Evolutionary conservation across 2,329 filamentous ascomycete genomes (phyloP).

Genomic region (Fusarium begoniae): DNA sequence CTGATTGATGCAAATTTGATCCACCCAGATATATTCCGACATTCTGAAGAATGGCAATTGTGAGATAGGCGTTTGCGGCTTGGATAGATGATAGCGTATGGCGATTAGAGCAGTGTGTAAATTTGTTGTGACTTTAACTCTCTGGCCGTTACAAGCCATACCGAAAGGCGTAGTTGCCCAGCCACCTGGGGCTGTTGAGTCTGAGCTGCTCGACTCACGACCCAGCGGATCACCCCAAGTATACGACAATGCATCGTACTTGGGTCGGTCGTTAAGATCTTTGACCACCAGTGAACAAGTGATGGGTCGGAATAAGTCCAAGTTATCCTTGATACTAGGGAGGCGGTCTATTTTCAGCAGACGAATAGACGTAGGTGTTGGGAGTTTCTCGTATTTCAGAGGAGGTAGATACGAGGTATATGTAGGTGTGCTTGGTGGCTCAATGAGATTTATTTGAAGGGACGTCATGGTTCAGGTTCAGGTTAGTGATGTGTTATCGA

Average conservation of each 20-base stretch:
- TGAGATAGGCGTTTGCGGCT: too few species aligned
- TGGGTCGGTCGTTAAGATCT: fast-evolving
- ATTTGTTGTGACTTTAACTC: background rate
- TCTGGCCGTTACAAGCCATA: background rate
- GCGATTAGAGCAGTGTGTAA: background rate
- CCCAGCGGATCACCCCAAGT: background rate
- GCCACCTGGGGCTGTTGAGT: background rate
- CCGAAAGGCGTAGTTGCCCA: background rate
- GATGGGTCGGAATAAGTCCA: background rate
- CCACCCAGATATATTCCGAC: background rate
- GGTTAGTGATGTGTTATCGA: fast-evolving
- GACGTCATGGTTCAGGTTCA: fast-evolving
- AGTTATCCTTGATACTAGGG: background rate
- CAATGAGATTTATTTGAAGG: background rate
- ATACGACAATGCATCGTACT: background rate
- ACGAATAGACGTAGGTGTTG: background rate
- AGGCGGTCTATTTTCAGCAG: background rate
- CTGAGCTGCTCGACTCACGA: background rate
- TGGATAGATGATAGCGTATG: background rate
- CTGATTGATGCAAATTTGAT: background rate
- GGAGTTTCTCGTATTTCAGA: background rate
- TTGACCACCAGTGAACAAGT: background rate
- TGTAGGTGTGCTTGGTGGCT: background rate
- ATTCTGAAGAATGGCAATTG: background rate
- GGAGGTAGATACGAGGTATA: background rate